Base-by-base conservation (phyloP, 352 stramenopile species). In the Pilasporangium apinafurcum region DNA sequence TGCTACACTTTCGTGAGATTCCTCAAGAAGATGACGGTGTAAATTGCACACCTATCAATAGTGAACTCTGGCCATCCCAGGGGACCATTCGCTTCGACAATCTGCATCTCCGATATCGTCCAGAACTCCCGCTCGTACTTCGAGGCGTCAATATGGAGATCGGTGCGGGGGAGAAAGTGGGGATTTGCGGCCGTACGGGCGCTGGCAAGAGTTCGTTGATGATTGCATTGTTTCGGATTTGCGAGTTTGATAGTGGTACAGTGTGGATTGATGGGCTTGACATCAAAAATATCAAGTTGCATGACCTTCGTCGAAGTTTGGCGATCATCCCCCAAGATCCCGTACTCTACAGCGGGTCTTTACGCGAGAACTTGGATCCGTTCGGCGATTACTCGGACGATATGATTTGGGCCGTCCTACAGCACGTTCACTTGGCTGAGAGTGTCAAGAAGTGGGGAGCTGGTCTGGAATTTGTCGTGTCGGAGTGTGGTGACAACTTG, bases 241-340 rank as follows among this genome's bases (percentile, higher is more conserved):
- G 65, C 22, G 54, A 43, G 21, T 44, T 58, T 12, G 66, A 72
- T 45, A 70, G 64, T 17, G 83, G 83, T 5, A 65, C 64, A n/a
- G 76, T 95, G 46, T 8, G 65, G 5, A 93, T 96, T 40, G 86
- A 96, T 60, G 82, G 72, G 1, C 51, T 87, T n/a, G 73, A 95
- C 53, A 83, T 76, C 38, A 43, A 51, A 24, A 39, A 9, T 5
- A 17, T 80, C 1, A 21, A 25, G 8, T 26, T 81, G 10, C 18
- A 21, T 12, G 13, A 54, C 6, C 38, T 80, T 9, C 59, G 66
- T 4, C 34, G 20, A 10, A 47, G 43, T 12, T 25, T 78, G 24
- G 39, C 51, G 1, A 67, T 78, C 31, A 65, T 74, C 22, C 63
- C 63, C 10, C 63, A 74, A 29, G 56, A 74, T 26, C 56, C 56